Evolutionary conservation across 2,329 filamentous ascomycete species (phyloP), one percentile per base, ranked within the genome.

Genomic region (Exophiala sp.): DNA sequence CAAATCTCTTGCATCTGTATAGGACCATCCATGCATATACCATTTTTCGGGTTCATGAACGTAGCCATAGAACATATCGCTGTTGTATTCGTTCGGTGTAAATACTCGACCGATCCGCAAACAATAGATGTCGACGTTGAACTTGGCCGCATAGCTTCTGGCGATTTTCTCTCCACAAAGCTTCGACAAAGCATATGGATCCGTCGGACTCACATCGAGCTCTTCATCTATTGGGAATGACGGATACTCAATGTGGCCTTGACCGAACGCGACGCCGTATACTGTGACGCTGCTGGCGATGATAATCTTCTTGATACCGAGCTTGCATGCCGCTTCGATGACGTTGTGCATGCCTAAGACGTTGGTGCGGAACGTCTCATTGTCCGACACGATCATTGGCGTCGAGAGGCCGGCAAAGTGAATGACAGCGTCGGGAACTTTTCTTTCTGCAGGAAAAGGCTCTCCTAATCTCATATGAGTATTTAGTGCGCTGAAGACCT

Each of bases 11-110:
- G 79, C 79, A 64, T 85, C 82, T 16, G 81, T 82, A 63, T 86
- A 85, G n/a, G 73, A 77, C 82, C 82, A 85, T 0, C 78, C 82
- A 63, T 84, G 82, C 0, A 76, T 69, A 62, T 79, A 79, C 49
- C 80, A 71, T 2, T 69, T 70, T 55, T 71, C 70, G 0, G 81
- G 81, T 21, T 78, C 62, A 18, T 69, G 68, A 29, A 84, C 72
- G 58, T 79, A 80, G 2, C 63, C 68, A 0, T 74, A 71, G 54
- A 85, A 85, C 49, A 77, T 29, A 29, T 29, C 72, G 2, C 68
- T 64, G 47, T 71, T 74, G 58, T 85, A 84, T 63, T 84, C 81
- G 47, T 83, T 77, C 2, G 81, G 82, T 54, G 80, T 79, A 52
- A 85, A 74, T 3, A 85, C 78, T 50, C 81, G 79, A 4, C 82